phyloP scores from a whole-genome alignment of 2,329 filamentous ascomycete species.

The Huntiella savannae region DNA sequence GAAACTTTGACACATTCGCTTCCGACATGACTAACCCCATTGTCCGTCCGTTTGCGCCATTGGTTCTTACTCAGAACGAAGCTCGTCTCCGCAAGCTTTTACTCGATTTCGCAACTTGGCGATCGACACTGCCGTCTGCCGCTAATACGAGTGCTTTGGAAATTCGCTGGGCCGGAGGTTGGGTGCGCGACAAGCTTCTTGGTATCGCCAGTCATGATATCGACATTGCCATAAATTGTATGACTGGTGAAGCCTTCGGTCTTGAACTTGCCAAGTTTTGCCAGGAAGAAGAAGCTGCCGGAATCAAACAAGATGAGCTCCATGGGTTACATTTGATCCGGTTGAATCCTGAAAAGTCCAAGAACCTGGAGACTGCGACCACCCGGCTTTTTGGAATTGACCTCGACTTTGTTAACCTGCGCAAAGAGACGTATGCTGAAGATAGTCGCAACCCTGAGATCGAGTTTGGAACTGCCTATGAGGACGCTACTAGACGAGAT shows the following conservation, averaged over 20 bases:
- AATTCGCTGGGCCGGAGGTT: slow-evolving; percentile 67
- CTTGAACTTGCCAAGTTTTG: slow-evolving; percentile 49
- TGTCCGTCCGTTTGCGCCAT: slow-evolving; percentile 13
- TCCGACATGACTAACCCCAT: slow-evolving; percentile 1
- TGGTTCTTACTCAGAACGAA: slow-evolving; percentile 50
- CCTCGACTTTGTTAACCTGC: slow-evolving; percentile 82
- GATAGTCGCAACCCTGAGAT: slow-evolving; percentile 78
- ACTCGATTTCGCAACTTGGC: slow-evolving; percentile 50
- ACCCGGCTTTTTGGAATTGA: slow-evolving; percentile 72
- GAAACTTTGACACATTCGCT: slow-evolving; percentile 3
- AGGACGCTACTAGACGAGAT: slow-evolving; percentile 78
- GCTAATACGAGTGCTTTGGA: slow-evolving; percentile 29
- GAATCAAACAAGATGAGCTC: slow-evolving; percentile 37
- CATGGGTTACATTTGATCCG: slow-evolving; percentile 73
- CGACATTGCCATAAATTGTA: slow-evolving; percentile 66
- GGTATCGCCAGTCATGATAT: slow-evolving; percentile 59
- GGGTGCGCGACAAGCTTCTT: slow-evolving; percentile 72
- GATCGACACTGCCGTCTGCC: slow-evolving; percentile 20
- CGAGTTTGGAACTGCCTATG: slow-evolving; percentile 80
- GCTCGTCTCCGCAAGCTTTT: slow-evolving; percentile 54
- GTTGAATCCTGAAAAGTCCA: slow-evolving; percentile 87
- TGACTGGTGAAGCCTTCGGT: slow-evolving; percentile 68
- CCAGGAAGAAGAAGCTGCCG: slow-evolving; percentile 40
- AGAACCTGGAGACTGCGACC: slow-evolving; percentile 84
- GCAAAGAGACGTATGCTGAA: slow-evolving; percentile 80